A percentile compares a stretch with the other conserved stretches of the same genome.
phyloP scores from a whole-genome alignment of 495 filamentous ascomycete species.

The Hypoxylon cercidicola region DNA sequence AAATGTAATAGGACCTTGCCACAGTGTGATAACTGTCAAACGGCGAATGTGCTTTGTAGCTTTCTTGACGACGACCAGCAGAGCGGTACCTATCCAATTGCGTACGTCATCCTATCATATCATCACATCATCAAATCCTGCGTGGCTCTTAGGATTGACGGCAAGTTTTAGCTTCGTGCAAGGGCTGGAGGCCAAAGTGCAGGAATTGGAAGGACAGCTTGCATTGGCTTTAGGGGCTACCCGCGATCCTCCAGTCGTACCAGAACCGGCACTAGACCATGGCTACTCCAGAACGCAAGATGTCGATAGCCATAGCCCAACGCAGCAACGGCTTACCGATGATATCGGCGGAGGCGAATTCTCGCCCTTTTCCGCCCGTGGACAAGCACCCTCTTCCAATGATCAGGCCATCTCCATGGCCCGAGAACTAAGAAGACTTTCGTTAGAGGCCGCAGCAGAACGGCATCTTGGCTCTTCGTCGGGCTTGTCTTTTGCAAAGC shows the following conservation, averaged over 20 bases:
- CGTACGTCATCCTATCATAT: slow-evolving; percentile 34
- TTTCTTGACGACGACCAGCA: slow-evolving; percentile 52
- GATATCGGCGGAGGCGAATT: not conserved
- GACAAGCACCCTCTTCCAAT: slow-evolving; percentile 29
- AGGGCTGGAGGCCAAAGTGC: slow-evolving; percentile 44
- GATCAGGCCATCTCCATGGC: slow-evolving; percentile 39
- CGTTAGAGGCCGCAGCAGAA: slow-evolving; percentile 53
- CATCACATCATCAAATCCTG: not conserved
- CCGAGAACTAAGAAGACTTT: slow-evolving; percentile 49
- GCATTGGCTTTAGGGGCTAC: slow-evolving; percentile 9
- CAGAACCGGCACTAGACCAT: slow-evolving; percentile 6
- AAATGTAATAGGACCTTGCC: slow-evolving; percentile 51
- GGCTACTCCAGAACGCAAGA: not conserved
- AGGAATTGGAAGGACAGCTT: slow-evolving; percentile 45
- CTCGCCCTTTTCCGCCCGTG: slow-evolving; percentile 5
- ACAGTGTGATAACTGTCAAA: slow-evolving; percentile 48
- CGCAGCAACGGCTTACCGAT: slow-evolving; percentile 2
- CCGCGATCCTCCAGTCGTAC: slow-evolving; percentile 1
- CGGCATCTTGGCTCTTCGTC: slow-evolving; percentile 54
- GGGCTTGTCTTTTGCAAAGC: slow-evolving; percentile 51
- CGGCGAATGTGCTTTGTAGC: slow-evolving; percentile 50
- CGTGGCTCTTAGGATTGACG: not conserved
- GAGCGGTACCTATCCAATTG: slow-evolving; percentile 51
- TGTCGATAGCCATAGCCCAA: slow-evolving; percentile 1
- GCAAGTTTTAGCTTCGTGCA: slow-evolving; percentile 51